Conservation (phyloP, 768 basidiomycete species). For the Trametopsis cervina region DNA sequence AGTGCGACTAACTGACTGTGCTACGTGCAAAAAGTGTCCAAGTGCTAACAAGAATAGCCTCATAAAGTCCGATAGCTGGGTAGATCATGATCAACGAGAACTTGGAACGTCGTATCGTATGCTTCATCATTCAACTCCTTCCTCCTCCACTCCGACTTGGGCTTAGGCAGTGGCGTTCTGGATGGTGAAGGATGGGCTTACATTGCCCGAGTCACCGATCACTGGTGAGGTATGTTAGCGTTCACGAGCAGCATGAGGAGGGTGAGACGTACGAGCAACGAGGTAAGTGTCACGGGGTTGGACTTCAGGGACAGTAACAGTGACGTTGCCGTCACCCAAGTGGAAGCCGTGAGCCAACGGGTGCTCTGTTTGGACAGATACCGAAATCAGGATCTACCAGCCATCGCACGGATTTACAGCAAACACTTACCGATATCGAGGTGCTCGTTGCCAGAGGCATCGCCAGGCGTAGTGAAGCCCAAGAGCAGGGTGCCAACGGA, state of each 20-base stretch:
- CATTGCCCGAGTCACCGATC: slow-evolving; percentile 42
- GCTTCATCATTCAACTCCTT: too few species aligned
- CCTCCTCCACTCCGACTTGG: too few species aligned
- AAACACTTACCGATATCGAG: slow-evolving; percentile 12
- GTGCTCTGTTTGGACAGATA: slow-evolving; percentile 18
- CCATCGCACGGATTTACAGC: too few species aligned
- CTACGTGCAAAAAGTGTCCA: too few species aligned
- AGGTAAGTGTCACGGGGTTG: slow-evolving; percentile 24
- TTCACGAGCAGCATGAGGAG: not conserved
- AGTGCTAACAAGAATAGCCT: too few species aligned
- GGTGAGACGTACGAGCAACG: slow-evolving; percentile 33
- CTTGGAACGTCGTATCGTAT: too few species aligned
- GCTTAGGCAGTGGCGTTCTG: not conserved
- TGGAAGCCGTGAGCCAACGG: slow-evolving; percentile 30
- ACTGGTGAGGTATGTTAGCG: slow-evolving; percentile 22
- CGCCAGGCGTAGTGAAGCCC: slow-evolving; percentile 17
- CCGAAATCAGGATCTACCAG: not conserved
- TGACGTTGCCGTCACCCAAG: slow-evolving; percentile 27
- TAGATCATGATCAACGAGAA: too few species aligned
- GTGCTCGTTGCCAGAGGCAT: slow-evolving; percentile 30
- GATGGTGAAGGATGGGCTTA: slow-evolving; percentile 33
- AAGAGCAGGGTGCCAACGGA: not conserved
- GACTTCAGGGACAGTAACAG: slow-evolving; percentile 31
- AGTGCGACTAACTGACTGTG: too few species aligned
- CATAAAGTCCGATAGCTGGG: too few species aligned